These are phyloP conservation scores for Podaxis rugospora DNA, from an alignment of 768 basidiomycete species.

Conservation along the genomic window DNA sequence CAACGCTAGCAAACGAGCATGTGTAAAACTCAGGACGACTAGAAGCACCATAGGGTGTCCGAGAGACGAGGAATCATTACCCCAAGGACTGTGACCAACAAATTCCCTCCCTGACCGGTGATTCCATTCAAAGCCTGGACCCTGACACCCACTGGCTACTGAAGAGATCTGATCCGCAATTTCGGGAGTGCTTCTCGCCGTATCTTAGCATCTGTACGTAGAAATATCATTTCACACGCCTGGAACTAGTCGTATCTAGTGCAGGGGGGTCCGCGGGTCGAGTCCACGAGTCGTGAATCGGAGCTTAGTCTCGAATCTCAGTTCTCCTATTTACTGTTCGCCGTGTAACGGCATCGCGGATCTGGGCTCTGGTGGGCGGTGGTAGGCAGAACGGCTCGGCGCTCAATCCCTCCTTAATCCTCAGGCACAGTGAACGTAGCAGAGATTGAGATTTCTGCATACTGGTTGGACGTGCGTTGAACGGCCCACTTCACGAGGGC, in stretches of 20 bases:
- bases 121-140: not conserved
- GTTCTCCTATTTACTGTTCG: not conserved
- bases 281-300: not conserved
- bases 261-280: not conserved
- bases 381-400: not conserved
- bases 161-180: conserved; percentile 9
- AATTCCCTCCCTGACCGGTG: not conserved
- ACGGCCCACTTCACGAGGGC: not conserved
- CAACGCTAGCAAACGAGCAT: not conserved
- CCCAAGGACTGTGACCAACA: not conserved
- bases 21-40: not conserved
- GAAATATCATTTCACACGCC: not conserved
- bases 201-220: conserved; percentile 8
- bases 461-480: not conserved
- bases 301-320: not conserved
- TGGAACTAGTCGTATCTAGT: not conserved
- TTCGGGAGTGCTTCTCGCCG: conserved; percentile 7
- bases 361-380: not conserved
- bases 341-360: not conserved
- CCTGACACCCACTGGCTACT: not conserved
- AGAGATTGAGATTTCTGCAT: not conserved
- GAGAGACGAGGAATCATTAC: not conserved
- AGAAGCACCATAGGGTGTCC: not conserved
- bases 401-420: not conserved
- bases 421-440: conserved; percentile 3